Conservation (phyloP, 2,329 filamentous ascomycete species). For the Atkinsonella texensis region DNA sequence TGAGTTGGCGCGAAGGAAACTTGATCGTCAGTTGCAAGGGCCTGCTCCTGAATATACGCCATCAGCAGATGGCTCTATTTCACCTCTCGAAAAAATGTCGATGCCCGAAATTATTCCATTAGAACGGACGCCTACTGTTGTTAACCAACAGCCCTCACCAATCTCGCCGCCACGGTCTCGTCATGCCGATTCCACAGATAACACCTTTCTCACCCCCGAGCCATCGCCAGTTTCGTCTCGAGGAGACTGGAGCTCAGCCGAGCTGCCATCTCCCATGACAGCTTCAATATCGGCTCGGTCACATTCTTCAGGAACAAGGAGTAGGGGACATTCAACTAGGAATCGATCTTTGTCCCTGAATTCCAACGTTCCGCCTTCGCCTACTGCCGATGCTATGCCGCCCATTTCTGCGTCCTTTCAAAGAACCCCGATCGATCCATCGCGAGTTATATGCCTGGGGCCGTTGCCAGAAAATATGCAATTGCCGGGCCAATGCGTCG, state of each 20-base stretch:
- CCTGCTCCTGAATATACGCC: slow-evolving; percentile 37
- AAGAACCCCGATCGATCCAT: slow-evolving; percentile 38
- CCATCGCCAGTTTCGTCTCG: slow-evolving; percentile 38
- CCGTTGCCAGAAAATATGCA: slow-evolving; percentile 37
- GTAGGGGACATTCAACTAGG: slow-evolving; percentile 5
- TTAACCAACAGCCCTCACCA: slow-evolving; percentile 5
- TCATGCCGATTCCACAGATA: slow-evolving; percentile 14
- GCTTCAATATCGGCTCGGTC: slow-evolving; percentile 17
- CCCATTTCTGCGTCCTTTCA: slow-evolving; percentile 22
- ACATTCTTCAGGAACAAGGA: slow-evolving; percentile 10
- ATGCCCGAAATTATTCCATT: slow-evolving; percentile 9
- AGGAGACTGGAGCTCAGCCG: slow-evolving; percentile 28
- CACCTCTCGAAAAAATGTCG: slow-evolving; percentile 19
- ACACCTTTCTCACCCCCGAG: slow-evolving; percentile 27
- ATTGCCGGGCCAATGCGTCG: slow-evolving; percentile 12
- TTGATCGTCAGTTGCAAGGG: slow-evolving; percentile 38
- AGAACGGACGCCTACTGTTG: slow-evolving; percentile 8
- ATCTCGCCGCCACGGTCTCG: slow-evolving; percentile 12
- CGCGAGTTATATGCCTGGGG: slow-evolving; percentile 42
- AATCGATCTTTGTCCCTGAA: slow-evolving; percentile 8
- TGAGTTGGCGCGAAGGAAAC: slow-evolving; percentile 36
- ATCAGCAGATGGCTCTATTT: slow-evolving; percentile 17
- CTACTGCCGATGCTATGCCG: slow-evolving; percentile 1
- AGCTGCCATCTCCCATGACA: slow-evolving; percentile 31
- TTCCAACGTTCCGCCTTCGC: background rate